Conservation (phyloP, 768 basidiomycete genomes). For the Termitomyces sp. region DNA sequence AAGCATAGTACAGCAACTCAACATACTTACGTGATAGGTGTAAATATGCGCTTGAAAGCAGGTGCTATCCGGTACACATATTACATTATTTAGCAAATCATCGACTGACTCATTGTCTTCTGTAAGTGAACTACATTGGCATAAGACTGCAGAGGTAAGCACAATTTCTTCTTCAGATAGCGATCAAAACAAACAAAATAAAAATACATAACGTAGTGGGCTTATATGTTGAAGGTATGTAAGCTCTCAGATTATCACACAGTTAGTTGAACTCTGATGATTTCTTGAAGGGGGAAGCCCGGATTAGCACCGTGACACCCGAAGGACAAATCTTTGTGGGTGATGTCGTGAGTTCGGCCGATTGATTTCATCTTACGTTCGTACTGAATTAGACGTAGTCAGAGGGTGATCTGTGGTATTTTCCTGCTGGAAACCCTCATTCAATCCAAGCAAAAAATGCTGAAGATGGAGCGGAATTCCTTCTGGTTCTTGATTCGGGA, state of each 20-base stretch:
- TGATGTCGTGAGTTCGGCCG: conserved; percentile 39
- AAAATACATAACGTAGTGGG: conserved; percentile 44
- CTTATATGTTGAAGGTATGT: conserved; percentile 43
- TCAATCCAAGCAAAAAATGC: conserved; percentile 51
- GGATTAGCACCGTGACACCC: conserved; percentile 49
- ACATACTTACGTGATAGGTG: conserved; percentile 31
- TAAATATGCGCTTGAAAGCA: conserved; percentile 54
- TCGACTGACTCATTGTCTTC: background rate
- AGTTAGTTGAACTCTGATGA: background rate
- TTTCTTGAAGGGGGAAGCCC: conserved; percentile 34
- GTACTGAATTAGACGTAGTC: conserved; percentile 4
- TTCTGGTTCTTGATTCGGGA: conserved; percentile 43
- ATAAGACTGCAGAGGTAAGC: conserved; percentile 42
- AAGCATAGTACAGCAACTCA: background rate
- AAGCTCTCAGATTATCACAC: too few relatives aligned
- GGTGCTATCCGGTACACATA: conserved; percentile 43
- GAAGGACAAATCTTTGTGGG: conserved; percentile 50
- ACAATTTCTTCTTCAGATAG: background rate
- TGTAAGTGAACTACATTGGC: conserved; percentile 55
- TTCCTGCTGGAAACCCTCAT: conserved; percentile 56
- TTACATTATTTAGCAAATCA: background rate
- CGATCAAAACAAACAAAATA: background rate
- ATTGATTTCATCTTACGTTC: background rate
- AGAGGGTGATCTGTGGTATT: conserved; percentile 53
- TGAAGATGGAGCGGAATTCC: conserved; percentile 47